Evolutionary conservation across 1,284 basidiomycete genomes (phyloP).

Genomic region (Boletus subluridellus): DNA sequence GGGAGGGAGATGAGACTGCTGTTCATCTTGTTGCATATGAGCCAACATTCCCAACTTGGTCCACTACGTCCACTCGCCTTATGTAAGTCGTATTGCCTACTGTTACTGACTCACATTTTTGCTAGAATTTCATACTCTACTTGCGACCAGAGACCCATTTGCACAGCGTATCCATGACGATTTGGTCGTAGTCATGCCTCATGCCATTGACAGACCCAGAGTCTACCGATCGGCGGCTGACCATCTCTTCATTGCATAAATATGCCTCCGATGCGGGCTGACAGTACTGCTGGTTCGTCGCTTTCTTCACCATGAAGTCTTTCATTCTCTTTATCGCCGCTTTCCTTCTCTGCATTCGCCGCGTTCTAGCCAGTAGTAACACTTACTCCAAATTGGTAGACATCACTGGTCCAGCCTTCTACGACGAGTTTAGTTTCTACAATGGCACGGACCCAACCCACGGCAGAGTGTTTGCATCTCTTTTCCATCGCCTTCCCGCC

Average conservation of each 20-base stretch:
- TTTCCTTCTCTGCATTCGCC: neutral
- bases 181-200: neutral
- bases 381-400: slow-evolving; percentile 18
- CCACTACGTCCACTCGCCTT: neutral
- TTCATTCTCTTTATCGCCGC: neutral
- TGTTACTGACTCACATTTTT: no score
- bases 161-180: no score
- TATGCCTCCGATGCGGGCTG: neutral
- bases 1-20: slow-evolving; percentile 54
- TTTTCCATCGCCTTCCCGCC: neutral
- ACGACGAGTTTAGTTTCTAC: slow-evolving; percentile 32
- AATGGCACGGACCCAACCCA: slow-evolving; percentile 35
- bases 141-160: neutral
- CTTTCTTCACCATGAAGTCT: slow-evolving; percentile 9
- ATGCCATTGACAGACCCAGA: no score
- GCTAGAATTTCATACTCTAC: no score
- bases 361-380: slow-evolving; percentile 1
- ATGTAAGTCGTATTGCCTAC: slow-evolving; percentile 6
- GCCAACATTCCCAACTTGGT: neutral
- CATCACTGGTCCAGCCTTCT: slow-evolving; percentile 30
- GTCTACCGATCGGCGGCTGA: slow-evolving; percentile 14
- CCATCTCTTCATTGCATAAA: neutral
- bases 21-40: slow-evolving; percentile 15
- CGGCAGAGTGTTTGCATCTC: slow-evolving; percentile 33
- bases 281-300: slow-evolving; percentile 11